phyloP scores from a whole-genome alignment of 768 basidiomycete species.

The Kwoniella europaea region DNA sequence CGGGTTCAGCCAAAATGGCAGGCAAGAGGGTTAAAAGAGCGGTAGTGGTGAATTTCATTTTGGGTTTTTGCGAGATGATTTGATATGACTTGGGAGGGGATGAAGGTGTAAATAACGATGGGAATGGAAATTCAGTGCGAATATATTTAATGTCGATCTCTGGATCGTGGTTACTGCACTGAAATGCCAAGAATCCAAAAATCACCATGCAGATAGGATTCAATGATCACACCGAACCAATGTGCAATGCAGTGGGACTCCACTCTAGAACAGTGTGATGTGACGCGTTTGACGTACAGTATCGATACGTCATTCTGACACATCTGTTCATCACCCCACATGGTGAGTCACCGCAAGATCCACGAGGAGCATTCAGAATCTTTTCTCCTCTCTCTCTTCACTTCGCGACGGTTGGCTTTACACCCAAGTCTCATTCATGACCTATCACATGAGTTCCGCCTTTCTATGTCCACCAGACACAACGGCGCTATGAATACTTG shows the following conservation, averaged over 20 bases:
- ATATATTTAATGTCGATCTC: neutral
- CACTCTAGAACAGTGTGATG: neutral
- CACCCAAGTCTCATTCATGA: no score
- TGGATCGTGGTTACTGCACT: no score
- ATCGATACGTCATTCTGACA: neutral
- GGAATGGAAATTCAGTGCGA: neutral
- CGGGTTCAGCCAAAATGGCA: conserved; percentile 19
- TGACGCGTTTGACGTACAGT: neutral
- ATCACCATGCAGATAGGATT: no score
- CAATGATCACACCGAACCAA: no score
- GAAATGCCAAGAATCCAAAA: no score
- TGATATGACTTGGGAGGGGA: neutral
- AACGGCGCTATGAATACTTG: no score
- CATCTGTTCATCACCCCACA: neutral
- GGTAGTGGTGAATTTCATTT: conserved; percentile 26
- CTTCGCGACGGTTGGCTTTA: no score
- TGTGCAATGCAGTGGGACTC: neutral
- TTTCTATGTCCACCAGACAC: no score
- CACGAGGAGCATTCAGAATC: no score
- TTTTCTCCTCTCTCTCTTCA: no score
- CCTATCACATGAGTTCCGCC: no score
- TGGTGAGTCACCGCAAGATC: neutral
- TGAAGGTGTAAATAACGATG: no score
- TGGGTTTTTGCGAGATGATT: neutral
- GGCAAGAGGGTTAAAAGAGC: conserved; percentile 11